A percentile compares a stretch with the other conserved stretches of the same genome.
These are phyloP conservation scores for Malus asiatica DNA, from an alignment of 306 rosid genomes.

Conservation along the genomic window DNA sequence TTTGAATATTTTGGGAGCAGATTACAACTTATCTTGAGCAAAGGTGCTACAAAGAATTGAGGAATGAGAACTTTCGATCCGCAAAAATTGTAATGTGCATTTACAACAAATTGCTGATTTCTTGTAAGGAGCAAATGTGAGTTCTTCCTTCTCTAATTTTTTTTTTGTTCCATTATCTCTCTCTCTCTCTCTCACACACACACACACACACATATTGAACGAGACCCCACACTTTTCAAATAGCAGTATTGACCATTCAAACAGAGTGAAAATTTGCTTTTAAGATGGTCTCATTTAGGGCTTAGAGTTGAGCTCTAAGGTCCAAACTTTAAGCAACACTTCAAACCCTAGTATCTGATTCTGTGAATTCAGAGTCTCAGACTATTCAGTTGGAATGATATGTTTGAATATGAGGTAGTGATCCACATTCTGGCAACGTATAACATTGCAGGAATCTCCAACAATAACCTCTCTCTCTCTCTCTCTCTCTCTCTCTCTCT, in stretches of 20 bases:
- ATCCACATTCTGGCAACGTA: not conserved
- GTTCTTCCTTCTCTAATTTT: conserved; percentile 28
- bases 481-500: not conserved
- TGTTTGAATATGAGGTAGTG: not conserved
- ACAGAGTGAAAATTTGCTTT: not conserved
- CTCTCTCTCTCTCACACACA: not conserved
- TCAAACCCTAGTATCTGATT: not conserved
- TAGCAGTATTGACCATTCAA: not conserved
- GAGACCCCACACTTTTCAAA: not conserved
- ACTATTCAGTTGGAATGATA: not conserved
- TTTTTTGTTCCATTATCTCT: not conserved
- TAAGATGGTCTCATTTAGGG: not conserved
- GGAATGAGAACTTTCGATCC: conserved; percentile 63
- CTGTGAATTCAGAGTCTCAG: not conserved
- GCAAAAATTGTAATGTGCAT: conserved; percentile 76
- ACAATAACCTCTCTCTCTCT: not conserved
- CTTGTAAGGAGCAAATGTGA: conserved; percentile 94
- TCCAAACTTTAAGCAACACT: not conserved
- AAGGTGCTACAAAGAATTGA: conserved; percentile 90
- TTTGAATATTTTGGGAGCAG: conserved; percentile 46
- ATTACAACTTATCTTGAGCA: conserved; percentile 74
- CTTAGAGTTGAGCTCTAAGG: not conserved
- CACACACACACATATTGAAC: not conserved
- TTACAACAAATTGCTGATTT: conserved; percentile 65
- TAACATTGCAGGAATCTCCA: not conserved